These are phyloP conservation scores for Penicillium alfredii DNA, from an alignment of 495 filamentous ascomycete genomes.

Conservation along the genomic window DNA sequence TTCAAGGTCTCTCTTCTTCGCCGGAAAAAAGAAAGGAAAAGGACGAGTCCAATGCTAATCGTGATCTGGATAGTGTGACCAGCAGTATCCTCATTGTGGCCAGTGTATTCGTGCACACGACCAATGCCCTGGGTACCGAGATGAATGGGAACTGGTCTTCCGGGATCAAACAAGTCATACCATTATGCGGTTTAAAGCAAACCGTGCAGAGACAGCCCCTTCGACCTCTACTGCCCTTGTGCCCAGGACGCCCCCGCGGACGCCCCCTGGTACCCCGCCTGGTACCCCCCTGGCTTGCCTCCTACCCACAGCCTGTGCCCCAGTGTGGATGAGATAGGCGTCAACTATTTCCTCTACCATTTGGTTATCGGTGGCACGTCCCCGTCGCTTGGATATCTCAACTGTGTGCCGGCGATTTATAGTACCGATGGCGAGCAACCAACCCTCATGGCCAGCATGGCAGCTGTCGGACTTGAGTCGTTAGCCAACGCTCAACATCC, in stretches of 20 bases:
- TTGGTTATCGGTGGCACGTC: constrained; percentile 23
- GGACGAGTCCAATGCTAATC: constrained; percentile 1
- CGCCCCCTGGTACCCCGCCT: no score
- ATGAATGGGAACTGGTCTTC: constrained; percentile 40
- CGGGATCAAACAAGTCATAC: constrained; percentile 34
- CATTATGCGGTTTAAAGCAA: constrained; percentile 20
- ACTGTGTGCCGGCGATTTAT: constrained; percentile 24
- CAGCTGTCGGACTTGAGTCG: constrained; percentile 40
- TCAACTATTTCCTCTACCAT: constrained; percentile 33
- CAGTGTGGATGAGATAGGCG: constrained; percentile 21
- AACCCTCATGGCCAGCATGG: constrained; percentile 35
- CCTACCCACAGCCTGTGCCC: constrained; percentile 6
- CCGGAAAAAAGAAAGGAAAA: no score
- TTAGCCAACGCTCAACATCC: constrained; percentile 30
- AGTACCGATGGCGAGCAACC: constrained; percentile 22
- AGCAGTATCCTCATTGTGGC: constrained; percentile 23
- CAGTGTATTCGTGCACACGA: constrained; percentile 25
- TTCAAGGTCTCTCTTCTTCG: no score
- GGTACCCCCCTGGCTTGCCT: no score
- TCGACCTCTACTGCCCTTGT: no score
- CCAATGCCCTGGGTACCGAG: constrained; percentile 24
- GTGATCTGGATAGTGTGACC: constrained; percentile 20
- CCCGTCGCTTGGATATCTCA: constrained; percentile 29
- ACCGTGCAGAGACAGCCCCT: constrained; percentile 3
- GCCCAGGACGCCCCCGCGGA: no score